Base-by-base conservation (phyloP, 2,329 filamentous ascomycete genomes). In the Diaporthe helianthi region DNA sequence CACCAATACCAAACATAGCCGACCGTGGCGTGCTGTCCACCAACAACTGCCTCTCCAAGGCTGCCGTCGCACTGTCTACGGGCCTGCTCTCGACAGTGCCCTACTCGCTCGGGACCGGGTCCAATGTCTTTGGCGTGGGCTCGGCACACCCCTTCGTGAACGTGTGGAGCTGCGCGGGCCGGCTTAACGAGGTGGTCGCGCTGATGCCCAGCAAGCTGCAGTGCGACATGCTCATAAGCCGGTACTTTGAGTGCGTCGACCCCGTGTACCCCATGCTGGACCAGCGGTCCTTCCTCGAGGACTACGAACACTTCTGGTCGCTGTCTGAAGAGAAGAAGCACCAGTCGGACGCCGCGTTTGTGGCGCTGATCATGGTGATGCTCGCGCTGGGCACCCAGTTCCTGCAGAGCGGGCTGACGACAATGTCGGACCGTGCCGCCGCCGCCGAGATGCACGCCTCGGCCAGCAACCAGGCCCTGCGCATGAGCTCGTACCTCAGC, bases 361-460 rank as follows among this genome's bases (percentile, higher is more conserved):
- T 94, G 2, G 91, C 89, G 1, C 82, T 94, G 60, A 87, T 93
- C 65, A 94, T 93, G 73, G 88, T 92, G 64, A 92, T 94, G 82
- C 87, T 94, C 70, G 92, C 91, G 0, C 83, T 94, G 73, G 92
- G 92, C 3, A 93, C 92, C 1, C 92, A 94, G 75, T 94, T 94
- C 78, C 90, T 93, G 47, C 85, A 86, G 53, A 79, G 82, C 7
- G 86, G 83, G 5, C 85, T 86, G 49, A 79, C 83, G 8, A 86
- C 83, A 7, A 84, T 86, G 0, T 49, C 69, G 12, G 67, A 69
- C 44, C 83, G 87, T 6, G 83, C 84, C 49, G 90, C 93, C 74
- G 93, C 91, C 26, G 91, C 92, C 68, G 92, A 94, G 75, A 94
- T 94, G 75, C 94, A 94, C 76, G 90, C 90, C 19, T 94, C 92